Base-by-base conservation (phyloP, 2,329 filamentous ascomycete species). In the Cladosporium sp. region DNA sequence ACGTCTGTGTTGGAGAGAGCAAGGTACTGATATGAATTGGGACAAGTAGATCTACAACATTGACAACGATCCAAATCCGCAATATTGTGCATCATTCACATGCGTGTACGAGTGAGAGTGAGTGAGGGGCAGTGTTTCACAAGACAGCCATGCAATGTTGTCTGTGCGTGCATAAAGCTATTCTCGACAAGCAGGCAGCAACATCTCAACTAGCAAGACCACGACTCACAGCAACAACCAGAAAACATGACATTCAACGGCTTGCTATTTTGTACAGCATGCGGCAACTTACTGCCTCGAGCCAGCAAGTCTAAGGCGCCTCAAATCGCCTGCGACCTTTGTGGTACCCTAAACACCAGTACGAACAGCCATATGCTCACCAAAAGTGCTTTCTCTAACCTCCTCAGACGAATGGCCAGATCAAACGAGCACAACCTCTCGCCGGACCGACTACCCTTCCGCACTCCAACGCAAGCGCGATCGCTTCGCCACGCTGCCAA, bases 251-350 rank as follows among this genome's bases (percentile, higher is more conserved):
- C 93, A 70, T 88, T 91, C 26, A 92, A 97, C 70, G 93, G 92
- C 62, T 84, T 97, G 37, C 89, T 96, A 33, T 97, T 97, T 79
- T 97, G 93, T 81, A 91, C 85, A 64, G 91, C 93, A 75, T 97
- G 93, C 78, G 93, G 93, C 67, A 95, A 96, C 77, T 84, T 97
- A 2, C 82, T 97, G 49, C 91, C 93, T 58, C 86, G 89, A 64
- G 91, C 90, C 37, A 89, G 89, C 69, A 68, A 89, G 88, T 91
- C 91, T 67, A 84, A 87, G 70, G 89, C 91, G 75, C 90, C 90
- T 66, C 85, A 91, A 64, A 80, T 97, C 64, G 83, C 85, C 70
- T 97, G 93, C 82, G 89, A 91, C 71, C 89, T 92, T 76, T 97
- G 93, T 77, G 91, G 90, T 67, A 87, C 90, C 53, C 86, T 91